Evolutionary conservation across 2,329 filamentous ascomycete species (phyloP).

Genomic region (Emergomyces pasteurianus): DNA sequence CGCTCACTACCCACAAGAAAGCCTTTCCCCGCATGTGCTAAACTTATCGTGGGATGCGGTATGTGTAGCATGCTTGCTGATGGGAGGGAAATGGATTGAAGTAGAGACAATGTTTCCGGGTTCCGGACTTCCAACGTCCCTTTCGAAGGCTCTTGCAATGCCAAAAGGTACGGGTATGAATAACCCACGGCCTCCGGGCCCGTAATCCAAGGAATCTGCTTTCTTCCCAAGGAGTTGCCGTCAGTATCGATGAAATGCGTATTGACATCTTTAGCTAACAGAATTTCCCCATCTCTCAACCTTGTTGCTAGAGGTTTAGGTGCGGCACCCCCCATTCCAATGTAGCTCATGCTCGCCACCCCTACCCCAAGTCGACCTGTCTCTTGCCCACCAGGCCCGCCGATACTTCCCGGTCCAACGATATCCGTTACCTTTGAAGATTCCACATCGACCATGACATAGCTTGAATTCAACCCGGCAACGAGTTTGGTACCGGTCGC

Average conservation of each 20-base stretch:
- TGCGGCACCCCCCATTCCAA: constrained; percentile 84
- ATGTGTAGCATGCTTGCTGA: constrained; percentile 80
- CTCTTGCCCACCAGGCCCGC: constrained; percentile 51
- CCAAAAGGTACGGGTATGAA: constrained; percentile 90
- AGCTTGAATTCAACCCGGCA: constrained; percentile 82
- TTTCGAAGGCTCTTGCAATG: constrained; percentile 70
- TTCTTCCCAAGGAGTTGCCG: constrained; percentile 68
- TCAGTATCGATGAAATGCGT: constrained; percentile 80
- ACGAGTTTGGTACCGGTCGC: constrained; percentile 75
- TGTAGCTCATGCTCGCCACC: constrained; percentile 86
- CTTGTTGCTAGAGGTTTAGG: constrained; percentile 80
- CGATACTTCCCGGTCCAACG: constrained; percentile 60
- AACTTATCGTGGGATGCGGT: constrained; percentile 78
- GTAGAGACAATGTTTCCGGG: constrained; percentile 75
- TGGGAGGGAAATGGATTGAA: constrained; percentile 74
- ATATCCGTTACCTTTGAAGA: constrained; percentile 66
- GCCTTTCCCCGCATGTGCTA: constrained; percentile 93
- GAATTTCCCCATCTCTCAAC: constrained; percentile 68
- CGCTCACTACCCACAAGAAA: constrained; percentile 89
- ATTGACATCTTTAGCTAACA: constrained; percentile 96
- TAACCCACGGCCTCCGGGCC: constrained; percentile 89
- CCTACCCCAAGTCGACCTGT: constrained; percentile 69
- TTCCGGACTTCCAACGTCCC: constrained; percentile 84
- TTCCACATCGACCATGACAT: constrained; percentile 75
- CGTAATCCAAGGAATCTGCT: constrained; percentile 82